A percentile compares a stretch with the other conserved stretches of the same genome.
Conservation (phyloP, 768 basidiomycete species). For the Trametes villosa region DNA sequence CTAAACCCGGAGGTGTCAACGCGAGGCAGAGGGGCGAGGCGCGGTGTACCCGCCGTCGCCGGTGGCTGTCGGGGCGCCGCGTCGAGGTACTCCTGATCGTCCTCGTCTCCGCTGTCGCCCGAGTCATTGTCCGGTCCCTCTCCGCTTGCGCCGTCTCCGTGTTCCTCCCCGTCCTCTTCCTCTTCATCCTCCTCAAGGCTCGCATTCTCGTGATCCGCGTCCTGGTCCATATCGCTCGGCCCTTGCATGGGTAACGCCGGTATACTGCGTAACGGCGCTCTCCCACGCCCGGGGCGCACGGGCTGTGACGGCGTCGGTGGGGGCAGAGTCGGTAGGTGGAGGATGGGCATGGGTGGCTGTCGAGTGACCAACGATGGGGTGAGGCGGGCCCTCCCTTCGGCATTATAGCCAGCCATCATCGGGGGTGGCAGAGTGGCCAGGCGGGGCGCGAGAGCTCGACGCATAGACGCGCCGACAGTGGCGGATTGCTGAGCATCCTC, state of each 20-base stretch:
- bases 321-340: slow-evolving; percentile 55
- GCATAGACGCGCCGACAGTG: background rate
- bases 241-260: slow-evolving; percentile 55
- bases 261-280: slow-evolving; percentile 50
- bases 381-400: slow-evolving; percentile 46
- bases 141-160: slow-evolving; percentile 27
- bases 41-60: slow-evolving; percentile 14
- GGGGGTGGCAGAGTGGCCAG: slow-evolving; percentile 37
- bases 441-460: slow-evolving; percentile 26
- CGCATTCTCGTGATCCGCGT: slow-evolving; percentile 33
- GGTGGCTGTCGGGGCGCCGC: slow-evolving; percentile 9
- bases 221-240: slow-evolving; percentile 39
- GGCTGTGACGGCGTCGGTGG: slow-evolving; percentile 31
- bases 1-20: slow-evolving; percentile 28
- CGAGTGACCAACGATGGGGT: slow-evolving; percentile 51
- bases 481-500: background rate
- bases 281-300: slow-evolving; percentile 28
- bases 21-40: slow-evolving; percentile 20
- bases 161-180: slow-evolving; percentile 33
- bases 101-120: slow-evolving; percentile 40
- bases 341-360: slow-evolving; percentile 48
- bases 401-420: slow-evolving; percentile 35
- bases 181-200: slow-evolving; percentile 39
- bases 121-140: slow-evolving; percentile 39
- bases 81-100: slow-evolving; percentile 38